phyloP scores from a whole-genome alignment of 495 filamentous ascomycete species.

The Neurospora sp. region DNA sequence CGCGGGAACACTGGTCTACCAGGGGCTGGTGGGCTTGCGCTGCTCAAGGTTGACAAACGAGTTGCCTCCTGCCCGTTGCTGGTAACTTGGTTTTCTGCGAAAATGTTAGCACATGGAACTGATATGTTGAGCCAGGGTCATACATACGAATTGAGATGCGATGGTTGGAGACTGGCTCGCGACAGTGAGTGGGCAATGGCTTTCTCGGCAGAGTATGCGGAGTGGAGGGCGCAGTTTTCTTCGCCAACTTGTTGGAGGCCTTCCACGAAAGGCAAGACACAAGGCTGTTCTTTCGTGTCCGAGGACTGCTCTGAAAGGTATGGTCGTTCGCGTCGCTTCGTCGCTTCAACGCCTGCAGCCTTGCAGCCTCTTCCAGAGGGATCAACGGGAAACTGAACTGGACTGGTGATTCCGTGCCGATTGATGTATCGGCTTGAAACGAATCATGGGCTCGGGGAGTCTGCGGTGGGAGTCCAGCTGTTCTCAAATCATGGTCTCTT shows the following conservation, averaged over 20 bases:
- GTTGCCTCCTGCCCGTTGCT: background rate
- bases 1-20: constrained; percentile 3
- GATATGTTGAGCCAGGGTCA: background rate
- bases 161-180: background rate
- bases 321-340: constrained; percentile 13
- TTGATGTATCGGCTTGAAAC: background rate
- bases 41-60: background rate
- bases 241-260: constrained; percentile 3
- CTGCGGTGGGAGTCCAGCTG: background rate
- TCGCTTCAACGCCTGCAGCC: constrained; percentile 8
- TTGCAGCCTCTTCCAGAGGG: constrained; percentile 15
- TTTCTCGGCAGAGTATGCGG: constrained; percentile 5
- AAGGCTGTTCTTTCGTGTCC: constrained; percentile 13
- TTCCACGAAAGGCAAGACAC: constrained; percentile 5
- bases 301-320: constrained; percentile 6
- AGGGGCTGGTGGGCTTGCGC: background rate
- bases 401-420: constrained; percentile 4
- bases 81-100: background rate
- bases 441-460: background rate
- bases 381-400: constrained; percentile 20
- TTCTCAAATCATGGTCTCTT: background rate
- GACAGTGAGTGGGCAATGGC: constrained; percentile 7
- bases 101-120: background rate
- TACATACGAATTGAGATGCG: background rate
- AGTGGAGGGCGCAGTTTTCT: constrained; percentile 10